Conservation (phyloP, 2,329 filamentous ascomycete genomes). For the Mycosphaerella arachidis region DNA sequence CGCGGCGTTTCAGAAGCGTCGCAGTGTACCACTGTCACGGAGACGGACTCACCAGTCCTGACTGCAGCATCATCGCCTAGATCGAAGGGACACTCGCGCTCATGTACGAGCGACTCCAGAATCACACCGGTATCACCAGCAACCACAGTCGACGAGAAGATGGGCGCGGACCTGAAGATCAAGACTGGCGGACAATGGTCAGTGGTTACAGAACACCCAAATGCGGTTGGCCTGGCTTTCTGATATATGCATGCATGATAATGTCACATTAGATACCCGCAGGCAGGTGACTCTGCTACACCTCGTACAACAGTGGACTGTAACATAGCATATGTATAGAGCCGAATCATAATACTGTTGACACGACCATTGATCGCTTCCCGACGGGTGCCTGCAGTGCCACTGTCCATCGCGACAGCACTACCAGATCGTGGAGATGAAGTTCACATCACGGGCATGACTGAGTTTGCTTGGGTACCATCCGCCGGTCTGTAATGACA, state of each 20-base stretch:
- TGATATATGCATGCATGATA: constrained; percentile 5
- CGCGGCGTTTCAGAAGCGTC: constrained; percentile 21
- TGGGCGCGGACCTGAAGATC: not conserved
- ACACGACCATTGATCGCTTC: not conserved
- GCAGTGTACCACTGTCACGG: constrained; percentile 19
- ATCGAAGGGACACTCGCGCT: constrained; percentile 26
- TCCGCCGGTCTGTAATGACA: not conserved
- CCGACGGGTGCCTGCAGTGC: not conserved
- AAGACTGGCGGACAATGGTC: constrained; percentile 1
- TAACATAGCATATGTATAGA: constrained; percentile 10
- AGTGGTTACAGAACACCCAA: constrained; percentile 7
- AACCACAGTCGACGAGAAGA: constrained; percentile 7
- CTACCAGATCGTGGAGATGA: not conserved
- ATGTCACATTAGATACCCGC: constrained; percentile 14
- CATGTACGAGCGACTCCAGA: constrained; percentile 19
- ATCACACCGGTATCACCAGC: constrained; percentile 16
- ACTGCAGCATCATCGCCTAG: constrained; percentile 20
- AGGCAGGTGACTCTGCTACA: not conserved
- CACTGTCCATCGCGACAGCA: not conserved
- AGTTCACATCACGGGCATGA: not conserved
- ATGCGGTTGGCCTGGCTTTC: constrained; percentile 18
- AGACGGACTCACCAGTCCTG: constrained; percentile 22
- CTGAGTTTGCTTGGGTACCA: not conserved
- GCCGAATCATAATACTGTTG: constrained; percentile 3
- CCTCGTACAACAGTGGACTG: not conserved